These are phyloP conservation scores for Cryptococcus sp. DNA, from an alignment of 1,284 basidiomycete genomes.

Conservation along the genomic window DNA sequence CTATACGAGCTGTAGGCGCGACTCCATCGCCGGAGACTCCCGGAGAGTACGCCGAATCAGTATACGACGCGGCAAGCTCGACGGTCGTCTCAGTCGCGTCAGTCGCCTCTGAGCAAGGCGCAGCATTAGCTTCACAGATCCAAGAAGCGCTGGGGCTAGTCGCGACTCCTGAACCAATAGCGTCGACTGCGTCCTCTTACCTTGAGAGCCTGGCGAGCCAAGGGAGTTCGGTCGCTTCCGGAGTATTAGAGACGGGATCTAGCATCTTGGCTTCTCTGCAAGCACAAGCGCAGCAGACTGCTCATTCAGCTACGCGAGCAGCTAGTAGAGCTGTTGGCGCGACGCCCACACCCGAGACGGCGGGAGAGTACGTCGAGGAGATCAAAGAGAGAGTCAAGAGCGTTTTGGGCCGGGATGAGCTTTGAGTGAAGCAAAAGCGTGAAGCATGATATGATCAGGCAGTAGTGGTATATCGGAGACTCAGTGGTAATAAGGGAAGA, in stretches of 20 bases:
- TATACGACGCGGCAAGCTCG: constrained; percentile 24
- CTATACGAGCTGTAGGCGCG: constrained; percentile 8
- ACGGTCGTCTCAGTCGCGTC: constrained; percentile 21
- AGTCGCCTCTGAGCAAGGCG: constrained; percentile 18
- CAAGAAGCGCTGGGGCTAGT: constrained; percentile 23
- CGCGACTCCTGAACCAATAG: constrained; percentile 20
- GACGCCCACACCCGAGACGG: constrained; percentile 24
- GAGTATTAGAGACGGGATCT: constrained; percentile 23
- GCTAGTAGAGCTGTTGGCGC: constrained; percentile 17
- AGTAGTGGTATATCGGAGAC: not conserved
- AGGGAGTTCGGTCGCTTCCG: constrained; percentile 20
- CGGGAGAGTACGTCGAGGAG: constrained; percentile 17
- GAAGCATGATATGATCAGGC: not conserved
- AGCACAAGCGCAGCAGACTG: constrained; percentile 12
- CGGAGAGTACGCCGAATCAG: constrained; percentile 10
- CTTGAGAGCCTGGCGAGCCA: constrained; percentile 19
- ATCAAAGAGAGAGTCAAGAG: constrained; percentile 9
- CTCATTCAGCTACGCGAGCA: constrained; percentile 22
- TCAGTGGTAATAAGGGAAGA: constrained; percentile 8
- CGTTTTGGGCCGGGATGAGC: constrained; percentile 13
- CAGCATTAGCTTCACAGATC: constrained; percentile 19
- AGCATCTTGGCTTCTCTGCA: constrained; percentile 25
- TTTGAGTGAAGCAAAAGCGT: constrained; percentile 12
- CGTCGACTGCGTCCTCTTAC: constrained; percentile 22
- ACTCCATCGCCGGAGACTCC: constrained; percentile 13